Evolutionary conservation across 1,139 yeast species (phyloP), one percentile per base, ranked within the genome.

Genomic region (Saccharomyces hybrid): DNA sequence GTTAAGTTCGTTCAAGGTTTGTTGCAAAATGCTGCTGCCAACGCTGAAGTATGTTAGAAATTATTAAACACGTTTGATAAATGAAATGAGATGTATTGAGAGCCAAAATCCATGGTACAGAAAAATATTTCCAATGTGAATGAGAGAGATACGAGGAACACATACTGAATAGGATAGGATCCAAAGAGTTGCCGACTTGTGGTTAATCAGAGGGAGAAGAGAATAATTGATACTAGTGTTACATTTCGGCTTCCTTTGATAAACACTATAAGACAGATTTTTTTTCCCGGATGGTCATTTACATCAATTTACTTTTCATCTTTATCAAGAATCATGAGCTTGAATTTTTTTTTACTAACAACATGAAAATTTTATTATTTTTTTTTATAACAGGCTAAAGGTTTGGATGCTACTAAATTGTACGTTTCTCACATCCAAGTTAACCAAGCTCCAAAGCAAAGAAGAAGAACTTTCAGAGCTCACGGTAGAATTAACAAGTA

Each of bases 391-490:
- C 66, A 73, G 79, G 88, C 96, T 71, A 93, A 93, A 85, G 99
- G 99, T 74, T 89, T 93, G 79, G 98, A 93, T 76, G 84, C 88
- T 71, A 83, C 95, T 73, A 88, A 86, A 77, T 87, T 93, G 78
- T 87, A 86, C 80, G 84, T 93, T 75, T 85, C 96, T 72, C 98
- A 93, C 88, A 91, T 95, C 76, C 99, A 95, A 84, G 99, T 93
- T 74, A 95, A 93, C 96, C 97, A 90, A 79, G 99, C 99, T 73
- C 99, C 99, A 81, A 90, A 90, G 83, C 96, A 89, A 83, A 95
- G 99, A 85, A 93, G 99, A 84, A 90, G 99, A 83, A 93, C 99
- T 75, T 95, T 83, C 97, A 93, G 99, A 86, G 99, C 99, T 73
- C 99, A 93, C 86, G 99, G 99, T 88, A 91, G 98, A 86, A 88